phyloP scores from a whole-genome alignment of 345 rosid species.

The Moricandia arvensis region DNA sequence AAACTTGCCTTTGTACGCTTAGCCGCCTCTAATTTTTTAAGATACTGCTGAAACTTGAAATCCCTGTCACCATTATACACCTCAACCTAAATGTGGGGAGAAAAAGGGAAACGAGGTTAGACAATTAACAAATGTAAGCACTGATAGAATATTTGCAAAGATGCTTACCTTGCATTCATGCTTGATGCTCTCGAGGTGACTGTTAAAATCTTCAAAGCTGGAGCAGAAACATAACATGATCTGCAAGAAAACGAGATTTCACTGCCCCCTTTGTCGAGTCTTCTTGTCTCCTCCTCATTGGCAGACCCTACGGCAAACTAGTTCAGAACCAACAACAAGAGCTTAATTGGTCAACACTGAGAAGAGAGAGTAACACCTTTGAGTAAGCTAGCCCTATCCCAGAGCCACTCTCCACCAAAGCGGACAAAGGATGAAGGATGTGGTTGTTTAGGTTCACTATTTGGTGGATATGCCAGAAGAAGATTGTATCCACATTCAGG shows the following conservation, averaged over 20 bases:
- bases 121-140: not conserved
- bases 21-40: not conserved
- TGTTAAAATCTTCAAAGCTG: not conserved
- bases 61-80: not conserved
- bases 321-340: not conserved
- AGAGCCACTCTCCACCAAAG: not conserved
- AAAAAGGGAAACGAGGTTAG: not conserved
- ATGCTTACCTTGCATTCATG: not conserved
- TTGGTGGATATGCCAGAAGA: not conserved
- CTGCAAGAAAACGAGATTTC: not conserved
- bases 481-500: not conserved
- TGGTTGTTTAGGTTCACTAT: not conserved
- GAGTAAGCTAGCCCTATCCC: not conserved
- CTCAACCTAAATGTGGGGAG: not conserved
- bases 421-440: not conserved
- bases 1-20: not conserved
- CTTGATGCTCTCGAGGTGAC: not conserved
- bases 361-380: not conserved
- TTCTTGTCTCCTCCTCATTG: not conserved
- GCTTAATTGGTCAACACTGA: not conserved
- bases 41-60: not conserved
- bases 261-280: not conserved
- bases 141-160: not conserved
- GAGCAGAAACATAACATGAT: not conserved
- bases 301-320: not conserved